These are phyloP conservation scores for Ceratocystis lukuohia DNA, from an alignment of 2,329 filamentous ascomycete species.

Conservation along the genomic window DNA sequence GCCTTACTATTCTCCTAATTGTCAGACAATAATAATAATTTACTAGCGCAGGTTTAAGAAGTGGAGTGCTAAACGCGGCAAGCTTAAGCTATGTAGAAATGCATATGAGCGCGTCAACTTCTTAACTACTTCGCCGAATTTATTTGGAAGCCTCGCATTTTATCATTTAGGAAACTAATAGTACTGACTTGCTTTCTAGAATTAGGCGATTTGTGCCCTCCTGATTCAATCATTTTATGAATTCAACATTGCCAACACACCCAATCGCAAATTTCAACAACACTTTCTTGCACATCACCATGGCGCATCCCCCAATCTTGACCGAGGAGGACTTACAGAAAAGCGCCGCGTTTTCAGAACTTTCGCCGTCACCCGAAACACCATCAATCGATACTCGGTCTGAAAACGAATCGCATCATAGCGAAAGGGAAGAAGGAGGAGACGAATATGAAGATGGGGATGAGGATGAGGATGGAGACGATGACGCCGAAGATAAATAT, in stretches of 20 bases:
- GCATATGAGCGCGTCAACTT: not conserved
- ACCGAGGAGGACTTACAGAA: constrained; percentile 47
- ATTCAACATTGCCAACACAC: not conserved
- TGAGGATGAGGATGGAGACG: no score
- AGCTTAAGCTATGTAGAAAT: no score
- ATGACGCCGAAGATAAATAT: no score
- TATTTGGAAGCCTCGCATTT: no score
- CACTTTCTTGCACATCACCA: not conserved
- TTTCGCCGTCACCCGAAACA: constrained; percentile 27
- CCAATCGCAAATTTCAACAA: not conserved
- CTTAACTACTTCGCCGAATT: not conserved
- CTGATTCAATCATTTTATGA: not conserved
- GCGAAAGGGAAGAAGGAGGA: no score
- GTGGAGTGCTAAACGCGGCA: no score
- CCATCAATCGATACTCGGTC: not conserved
- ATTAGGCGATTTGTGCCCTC: no score
- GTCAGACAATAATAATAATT: no score
- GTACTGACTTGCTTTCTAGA: no score
- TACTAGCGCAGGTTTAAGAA: no score
- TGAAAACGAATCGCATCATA: no score
- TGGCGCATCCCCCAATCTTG: constrained; percentile 16
- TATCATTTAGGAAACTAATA: no score
- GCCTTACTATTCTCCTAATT: not conserved
- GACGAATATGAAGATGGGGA: not conserved
- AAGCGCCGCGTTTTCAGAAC: constrained; percentile 37